These are phyloP conservation scores for Rhododendron kiyosumense DNA, from an alignment of 148 eudicot species.

Conservation along the genomic window DNA sequence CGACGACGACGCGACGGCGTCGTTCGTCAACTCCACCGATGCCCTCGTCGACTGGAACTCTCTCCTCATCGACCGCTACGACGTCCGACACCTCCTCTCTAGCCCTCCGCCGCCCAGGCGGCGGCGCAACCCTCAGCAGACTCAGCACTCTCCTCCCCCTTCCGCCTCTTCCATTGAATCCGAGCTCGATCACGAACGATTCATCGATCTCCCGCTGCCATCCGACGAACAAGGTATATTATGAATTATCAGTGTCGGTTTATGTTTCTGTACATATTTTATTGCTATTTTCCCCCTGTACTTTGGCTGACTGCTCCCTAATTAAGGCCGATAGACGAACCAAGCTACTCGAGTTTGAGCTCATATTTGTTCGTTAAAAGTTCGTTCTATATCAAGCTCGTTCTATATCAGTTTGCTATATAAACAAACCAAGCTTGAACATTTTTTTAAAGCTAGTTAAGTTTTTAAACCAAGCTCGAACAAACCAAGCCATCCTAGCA, in stretches of 20 bases:
- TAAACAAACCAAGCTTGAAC: no score
- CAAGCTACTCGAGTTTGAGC: no score
- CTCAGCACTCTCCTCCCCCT: slow-evolving; percentile 15
- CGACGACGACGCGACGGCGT: slow-evolving; percentile 78
- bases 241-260: neutral
- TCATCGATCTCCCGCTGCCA: slow-evolving; percentile 50
- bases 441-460: neutral
- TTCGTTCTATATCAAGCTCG: no score
- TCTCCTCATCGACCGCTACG: slow-evolving; percentile 91
- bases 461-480: neutral
- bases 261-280: neutral
- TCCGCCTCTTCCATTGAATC: slow-evolving; percentile 35
- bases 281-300: neutral
- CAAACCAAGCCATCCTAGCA: no score
- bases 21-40: slow-evolving; percentile 77
- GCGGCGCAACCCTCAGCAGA: slow-evolving; percentile 26
- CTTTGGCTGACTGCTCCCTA: neutral
- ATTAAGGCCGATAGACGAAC: no score
- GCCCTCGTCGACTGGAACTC: slow-evolving; percentile 94
- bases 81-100: slow-evolving; percentile 90
- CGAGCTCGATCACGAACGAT: slow-evolving; percentile 70
- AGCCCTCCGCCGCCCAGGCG: slow-evolving; percentile 57
- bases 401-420: no score
- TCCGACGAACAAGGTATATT: slow-evolving; percentile 43
- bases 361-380: no score